phyloP scores from a whole-genome alignment of 768 basidiomycete species.

The Hygrophoropsis aurantiaca region DNA sequence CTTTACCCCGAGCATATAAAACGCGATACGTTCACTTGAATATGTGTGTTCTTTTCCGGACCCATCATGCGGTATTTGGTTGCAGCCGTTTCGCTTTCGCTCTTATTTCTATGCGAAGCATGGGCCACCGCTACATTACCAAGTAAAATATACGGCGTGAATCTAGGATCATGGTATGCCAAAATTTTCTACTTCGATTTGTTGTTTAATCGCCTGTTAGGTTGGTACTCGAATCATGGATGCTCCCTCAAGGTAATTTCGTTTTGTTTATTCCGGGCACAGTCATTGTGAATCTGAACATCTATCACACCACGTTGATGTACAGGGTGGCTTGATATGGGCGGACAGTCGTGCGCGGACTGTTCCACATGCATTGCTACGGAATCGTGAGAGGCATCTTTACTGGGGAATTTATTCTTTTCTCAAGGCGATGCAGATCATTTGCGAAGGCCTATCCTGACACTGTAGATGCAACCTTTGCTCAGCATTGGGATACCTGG shows the following conservation, averaged over 20 bases:
- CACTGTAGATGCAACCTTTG: slow-evolving; percentile 57
- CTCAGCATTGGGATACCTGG: slow-evolving; percentile 73
- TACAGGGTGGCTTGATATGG: slow-evolving; percentile 77
- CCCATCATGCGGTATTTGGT: no score
- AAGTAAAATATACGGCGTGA: slow-evolving; percentile 67
- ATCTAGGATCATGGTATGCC: slow-evolving; percentile 62
- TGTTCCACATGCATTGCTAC: slow-evolving; percentile 64
- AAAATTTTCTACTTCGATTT: background rate
- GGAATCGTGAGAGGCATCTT: slow-evolving; percentile 70
- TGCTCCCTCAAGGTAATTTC: slow-evolving; percentile 62
- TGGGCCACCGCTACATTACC: no score
- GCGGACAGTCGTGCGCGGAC: slow-evolving; percentile 58
- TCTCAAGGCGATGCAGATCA: slow-evolving; percentile 36
- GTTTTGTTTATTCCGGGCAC: background rate
- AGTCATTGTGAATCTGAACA: background rate
- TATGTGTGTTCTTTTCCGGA: no score
- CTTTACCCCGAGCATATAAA: no score
- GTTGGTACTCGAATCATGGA: slow-evolving; percentile 79
- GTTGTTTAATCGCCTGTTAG: slow-evolving; percentile 32
- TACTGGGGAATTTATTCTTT: no score
- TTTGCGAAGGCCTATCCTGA: slow-evolving; percentile 60
- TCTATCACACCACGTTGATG: background rate
- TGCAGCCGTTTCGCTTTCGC: no score
- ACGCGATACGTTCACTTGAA: no score
- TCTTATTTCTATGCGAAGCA: no score